A percentile compares a stretch with the other conserved stretches of the same genome.
phyloP scores from a whole-genome alignment of 768 basidiomycete genomes.

The Hericium erinaceus region DNA sequence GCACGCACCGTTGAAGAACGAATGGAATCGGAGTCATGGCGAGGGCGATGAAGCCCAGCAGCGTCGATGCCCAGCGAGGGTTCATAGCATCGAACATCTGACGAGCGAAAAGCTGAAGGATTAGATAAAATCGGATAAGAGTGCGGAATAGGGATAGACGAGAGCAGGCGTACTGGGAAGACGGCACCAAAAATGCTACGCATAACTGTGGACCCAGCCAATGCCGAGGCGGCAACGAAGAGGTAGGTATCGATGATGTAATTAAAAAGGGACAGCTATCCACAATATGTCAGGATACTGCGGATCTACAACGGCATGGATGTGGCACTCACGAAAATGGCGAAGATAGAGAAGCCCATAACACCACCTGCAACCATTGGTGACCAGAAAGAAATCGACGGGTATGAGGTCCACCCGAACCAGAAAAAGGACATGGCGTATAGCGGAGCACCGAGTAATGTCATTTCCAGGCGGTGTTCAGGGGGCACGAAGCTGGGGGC shows the following conservation, averaged over 20 bases:
- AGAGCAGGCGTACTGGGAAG: conserved; percentile 15
- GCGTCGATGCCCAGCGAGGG: conserved; percentile 49
- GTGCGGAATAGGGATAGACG: too few species aligned
- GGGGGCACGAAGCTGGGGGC: conserved; percentile 49
- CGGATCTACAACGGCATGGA: background rate
- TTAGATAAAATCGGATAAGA: background rate
- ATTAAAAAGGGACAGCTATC: conserved; percentile 43
- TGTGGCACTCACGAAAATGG: conserved; percentile 36
- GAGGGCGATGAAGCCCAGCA: conserved; percentile 44
- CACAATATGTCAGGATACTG: background rate
- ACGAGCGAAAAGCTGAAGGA: conserved; percentile 36
- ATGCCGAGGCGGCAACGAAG: conserved; percentile 43
- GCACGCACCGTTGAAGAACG: conserved; percentile 15
- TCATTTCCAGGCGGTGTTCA: conserved; percentile 44
- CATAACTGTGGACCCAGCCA: conserved; percentile 43
- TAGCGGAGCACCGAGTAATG: conserved; percentile 41
- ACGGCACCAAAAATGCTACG: conserved; percentile 39
- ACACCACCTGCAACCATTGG: conserved; percentile 41
- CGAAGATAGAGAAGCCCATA: conserved; percentile 44
- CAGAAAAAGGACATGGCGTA: conserved; percentile 52
- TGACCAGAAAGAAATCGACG: conserved; percentile 41
- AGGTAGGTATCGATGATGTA: conserved; percentile 58
- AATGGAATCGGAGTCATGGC: conserved; percentile 35
- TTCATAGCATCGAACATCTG: conserved; percentile 44
- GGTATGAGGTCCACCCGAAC: conserved; percentile 60